Percentiles rank a stretch among this genome's conserved stretches.
Evolutionary conservation across 257 asterid genomes (phyloP).

Genomic region (Misopates orontium): DNA sequence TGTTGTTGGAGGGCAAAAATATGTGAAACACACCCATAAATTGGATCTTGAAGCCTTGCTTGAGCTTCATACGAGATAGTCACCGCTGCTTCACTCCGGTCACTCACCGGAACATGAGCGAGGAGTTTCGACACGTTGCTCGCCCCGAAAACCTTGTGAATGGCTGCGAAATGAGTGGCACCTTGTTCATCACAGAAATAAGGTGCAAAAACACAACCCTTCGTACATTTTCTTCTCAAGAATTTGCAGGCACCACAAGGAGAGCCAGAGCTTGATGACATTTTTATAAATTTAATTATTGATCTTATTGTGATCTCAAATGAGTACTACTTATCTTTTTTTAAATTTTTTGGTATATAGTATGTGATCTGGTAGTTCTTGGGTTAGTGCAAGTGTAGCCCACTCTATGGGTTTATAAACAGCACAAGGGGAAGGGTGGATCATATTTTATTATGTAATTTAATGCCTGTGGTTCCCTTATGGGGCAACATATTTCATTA

Average conservation of each 20-base stretch:
- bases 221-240: constrained; percentile 63
- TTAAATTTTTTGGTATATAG: no score
- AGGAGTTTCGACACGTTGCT: constrained; percentile 63
- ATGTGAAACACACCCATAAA: constrained; percentile 75
- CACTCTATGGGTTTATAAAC: constrained; percentile 46
- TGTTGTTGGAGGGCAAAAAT: constrained; percentile 68
- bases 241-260: constrained; percentile 88
- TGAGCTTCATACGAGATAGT: constrained; percentile 74
- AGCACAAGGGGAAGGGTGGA: constrained; percentile 40
- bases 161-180: constrained; percentile 55
- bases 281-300: constrained; percentile 19
- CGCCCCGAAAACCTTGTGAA: constrained; percentile 60
- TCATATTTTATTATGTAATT: constrained; percentile 37
- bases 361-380: constrained; percentile 5
- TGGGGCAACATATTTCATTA: constrained; percentile 53
- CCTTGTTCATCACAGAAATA: constrained; percentile 74
- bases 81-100: constrained; percentile 66
- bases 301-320: neutral
- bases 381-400: constrained; percentile 29
- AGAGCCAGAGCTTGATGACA: constrained; percentile 69
- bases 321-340: neutral
- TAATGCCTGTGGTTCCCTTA: constrained; percentile 68
- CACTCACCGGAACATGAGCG: constrained; percentile 52
- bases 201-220: constrained; percentile 73
- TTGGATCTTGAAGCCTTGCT: constrained; percentile 77